Evolutionary conservation across 148 eudicot species (phyloP), one percentile per base, ranked within the genome.

Genomic region (Simmondsia chinensis): DNA sequence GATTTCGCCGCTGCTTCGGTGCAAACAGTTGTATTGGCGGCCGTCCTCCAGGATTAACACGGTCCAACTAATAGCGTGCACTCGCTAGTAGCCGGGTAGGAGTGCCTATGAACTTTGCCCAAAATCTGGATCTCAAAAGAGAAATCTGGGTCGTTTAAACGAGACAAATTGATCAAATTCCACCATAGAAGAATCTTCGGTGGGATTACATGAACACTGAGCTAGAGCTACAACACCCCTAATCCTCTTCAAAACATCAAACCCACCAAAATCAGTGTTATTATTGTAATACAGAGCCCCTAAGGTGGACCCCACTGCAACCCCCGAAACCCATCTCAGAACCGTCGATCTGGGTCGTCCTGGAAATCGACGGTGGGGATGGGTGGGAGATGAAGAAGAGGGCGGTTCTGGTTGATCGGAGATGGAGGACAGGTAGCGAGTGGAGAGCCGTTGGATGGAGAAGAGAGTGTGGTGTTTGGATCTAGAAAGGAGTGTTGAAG

Each of bases 241-340:
- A 13, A 13, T 13, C 4, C 20, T 3, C 6, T 7, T 13, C 4
- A 36, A 11, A 36, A 4, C 11, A 24, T 24, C 14, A 24, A 3
- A 28, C 31, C 12, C 32, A 54, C 20, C 37, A 33, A 6, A 3
- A 48, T 29, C 3, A 28, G 6, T 10, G 41, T 31, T 17, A 23
- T 2, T 11, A 37, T 27, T 51, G 47, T 56, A 64, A 14, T 49
- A 44, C 24, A 64, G 45, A 32, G 58, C 69, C 0, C 75, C 69
- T 4, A 69, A 12, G 42, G 46, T 33, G 20, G 79, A 65, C 41
- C 79, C 72, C 39, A 36, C 33, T 4, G 64, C 71, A 27, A 74
- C 34, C 13, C 71, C 74, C 14, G 74, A 68, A 15, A 64, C 37
- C 79, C 71, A 74, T 61, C 34, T 57, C 14, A 65, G 27, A 31